A percentile compares a stretch with the other conserved stretches of the same genome.
Conservation (phyloP, 2,329 filamentous ascomycete genomes). For the Neonectria neomacrospora region DNA sequence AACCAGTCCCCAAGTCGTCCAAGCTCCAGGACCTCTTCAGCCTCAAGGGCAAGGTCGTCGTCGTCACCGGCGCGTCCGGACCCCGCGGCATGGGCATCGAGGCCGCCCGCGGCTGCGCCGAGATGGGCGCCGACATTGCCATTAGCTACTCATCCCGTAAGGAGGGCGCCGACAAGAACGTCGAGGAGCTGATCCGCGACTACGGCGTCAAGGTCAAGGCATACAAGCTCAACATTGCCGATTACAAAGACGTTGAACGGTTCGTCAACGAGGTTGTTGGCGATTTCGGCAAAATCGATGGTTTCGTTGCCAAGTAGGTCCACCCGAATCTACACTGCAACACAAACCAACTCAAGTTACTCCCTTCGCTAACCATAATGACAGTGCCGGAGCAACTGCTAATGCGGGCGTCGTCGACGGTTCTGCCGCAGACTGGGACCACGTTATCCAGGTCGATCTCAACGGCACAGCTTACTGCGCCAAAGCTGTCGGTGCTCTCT, state of each 20-base stretch:
- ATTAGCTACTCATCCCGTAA: constrained; percentile 79
- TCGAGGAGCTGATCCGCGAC: constrained; percentile 69
- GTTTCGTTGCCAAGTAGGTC: constrained; percentile 79
- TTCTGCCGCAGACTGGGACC: constrained; percentile 72
- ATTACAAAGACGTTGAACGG: constrained; percentile 62
- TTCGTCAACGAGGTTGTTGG: constrained; percentile 71
- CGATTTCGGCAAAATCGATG: constrained; percentile 79
- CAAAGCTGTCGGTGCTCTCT: constrained; percentile 57
- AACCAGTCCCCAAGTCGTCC: constrained; percentile 65
- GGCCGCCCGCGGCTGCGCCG: constrained; percentile 75
- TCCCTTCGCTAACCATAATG: constrained; percentile 20
- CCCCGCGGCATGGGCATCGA: constrained; percentile 77
- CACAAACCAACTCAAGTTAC: constrained; percentile 47
- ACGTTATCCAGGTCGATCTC: constrained; percentile 59
- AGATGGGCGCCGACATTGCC: constrained; percentile 76
- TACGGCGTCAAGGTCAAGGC: constrained; percentile 75
- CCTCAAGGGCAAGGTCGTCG: constrained; percentile 77
- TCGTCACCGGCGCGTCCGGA: constrained; percentile 76
- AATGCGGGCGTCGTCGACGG: constrained; percentile 74
- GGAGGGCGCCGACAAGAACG: constrained; percentile 73
- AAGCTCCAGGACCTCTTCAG: constrained; percentile 75
- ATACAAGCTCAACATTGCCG: constrained; percentile 68
- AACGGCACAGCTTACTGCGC: constrained; percentile 60
- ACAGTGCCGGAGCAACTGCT: constrained; percentile 72
- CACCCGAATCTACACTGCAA: constrained; percentile 49